Conservation (phyloP, 2,329 filamentous ascomycete species). For the Aureobasidium sp. region DNA sequence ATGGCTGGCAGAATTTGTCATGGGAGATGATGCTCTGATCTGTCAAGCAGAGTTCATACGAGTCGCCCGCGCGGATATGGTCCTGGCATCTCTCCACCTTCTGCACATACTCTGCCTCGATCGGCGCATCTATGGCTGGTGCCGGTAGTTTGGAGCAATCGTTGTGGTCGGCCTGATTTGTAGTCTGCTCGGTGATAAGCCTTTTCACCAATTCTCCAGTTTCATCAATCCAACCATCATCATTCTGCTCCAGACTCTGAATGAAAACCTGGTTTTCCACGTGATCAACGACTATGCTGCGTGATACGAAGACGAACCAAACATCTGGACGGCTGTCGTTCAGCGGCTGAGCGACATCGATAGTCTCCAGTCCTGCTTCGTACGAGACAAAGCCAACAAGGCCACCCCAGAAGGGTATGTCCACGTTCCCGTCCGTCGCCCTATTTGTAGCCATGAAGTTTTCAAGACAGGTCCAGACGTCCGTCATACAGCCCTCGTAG, state of each 20-base stretch:
- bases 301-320: conserved; percentile 67
- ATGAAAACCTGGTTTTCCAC: conserved; percentile 53
- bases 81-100: conserved; percentile 62
- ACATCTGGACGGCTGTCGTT: conserved; percentile 56
- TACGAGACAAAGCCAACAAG: conserved; percentile 82
- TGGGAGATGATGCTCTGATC: conserved; percentile 60
- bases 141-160: background rate
- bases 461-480: conserved; percentile 25
- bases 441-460: conserved; percentile 32
- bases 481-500: background rate
- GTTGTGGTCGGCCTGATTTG: background rate
- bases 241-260: conserved; percentile 54
- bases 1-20: conserved; percentile 19
- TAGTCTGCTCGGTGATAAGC: background rate
- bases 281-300: conserved; percentile 73
- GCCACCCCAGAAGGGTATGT: conserved; percentile 67
- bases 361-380: conserved; percentile 65
- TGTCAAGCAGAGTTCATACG: conserved; percentile 81
- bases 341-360: conserved; percentile 39
- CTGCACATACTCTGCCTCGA: conserved; percentile 48
- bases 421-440: conserved; percentile 28
- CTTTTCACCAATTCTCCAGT: background rate
- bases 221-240: conserved; percentile 28
- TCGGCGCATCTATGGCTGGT: conserved; percentile 20
- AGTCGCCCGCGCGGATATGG: conserved; percentile 52